These are phyloP conservation scores for Botryotinia calthae DNA, from an alignment of 2,329 filamentous ascomycete genomes.

Conservation along the genomic window DNA sequence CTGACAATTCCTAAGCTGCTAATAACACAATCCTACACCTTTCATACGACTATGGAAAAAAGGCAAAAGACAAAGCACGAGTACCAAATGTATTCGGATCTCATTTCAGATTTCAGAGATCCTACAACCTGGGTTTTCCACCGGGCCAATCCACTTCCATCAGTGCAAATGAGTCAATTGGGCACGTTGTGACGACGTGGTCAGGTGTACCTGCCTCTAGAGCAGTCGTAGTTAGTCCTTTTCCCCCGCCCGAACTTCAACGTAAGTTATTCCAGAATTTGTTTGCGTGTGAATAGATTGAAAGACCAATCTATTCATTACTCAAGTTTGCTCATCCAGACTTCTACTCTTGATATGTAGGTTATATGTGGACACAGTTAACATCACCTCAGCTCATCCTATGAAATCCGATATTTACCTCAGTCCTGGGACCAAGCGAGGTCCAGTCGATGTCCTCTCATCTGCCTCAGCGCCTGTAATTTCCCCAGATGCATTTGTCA, in stretches of 20 bases:
- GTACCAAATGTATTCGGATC: background rate
- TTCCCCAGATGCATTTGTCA: conserved; percentile 10
- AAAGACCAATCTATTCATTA: background rate
- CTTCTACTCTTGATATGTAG: background rate
- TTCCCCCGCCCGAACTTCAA: background rate
- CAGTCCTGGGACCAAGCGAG: conserved; percentile 9
- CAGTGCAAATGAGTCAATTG: conserved; percentile 11
- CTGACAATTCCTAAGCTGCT: background rate
- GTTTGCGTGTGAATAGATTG: background rate
- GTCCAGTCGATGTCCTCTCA: background rate
- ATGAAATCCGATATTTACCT: background rate
- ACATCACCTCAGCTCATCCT: background rate
- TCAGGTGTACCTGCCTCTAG: background rate
- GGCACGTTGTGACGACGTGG: conserved; percentile 9
- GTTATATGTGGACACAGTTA: background rate
- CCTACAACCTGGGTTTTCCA: background rate
- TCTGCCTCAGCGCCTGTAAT: conserved; percentile 1
- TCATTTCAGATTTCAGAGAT: background rate
- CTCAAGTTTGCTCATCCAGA: background rate
- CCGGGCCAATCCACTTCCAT: background rate
- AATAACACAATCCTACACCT: background rate
- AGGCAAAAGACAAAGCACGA: background rate
- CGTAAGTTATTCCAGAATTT: background rate
- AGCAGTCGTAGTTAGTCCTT: background rate
- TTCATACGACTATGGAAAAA: background rate